Base-by-base conservation (phyloP, 306 rosid genomes). In the Rosa multiflora region DNA sequence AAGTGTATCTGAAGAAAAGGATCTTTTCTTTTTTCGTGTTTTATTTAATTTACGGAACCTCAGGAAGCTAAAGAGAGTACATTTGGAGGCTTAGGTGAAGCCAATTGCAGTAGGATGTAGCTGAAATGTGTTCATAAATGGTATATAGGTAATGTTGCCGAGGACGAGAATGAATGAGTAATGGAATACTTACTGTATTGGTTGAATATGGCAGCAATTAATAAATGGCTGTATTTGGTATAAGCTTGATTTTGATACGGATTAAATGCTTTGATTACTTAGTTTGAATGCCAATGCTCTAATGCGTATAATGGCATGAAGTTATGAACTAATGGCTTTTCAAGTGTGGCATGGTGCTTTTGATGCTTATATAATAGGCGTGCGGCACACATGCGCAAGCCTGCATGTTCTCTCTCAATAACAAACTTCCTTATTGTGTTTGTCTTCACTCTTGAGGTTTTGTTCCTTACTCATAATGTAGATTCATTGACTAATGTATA, bases 1-100 rank as follows among this genome's bases (percentile, higher is more conserved):
- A 58, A 62, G 70, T 68, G 67, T 68, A 56, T 53, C n/a, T 55
- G 74, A 75, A 64, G 81, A 77, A 77, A 78, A 43, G 64, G 76
- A 82, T 7, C 4, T 46, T 67, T 29, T 48, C 2, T 21, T 10
- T 53, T 13, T 15, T 17, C 13, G 21, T 37, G 20, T 43, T 23
- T 43, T 49, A 15, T 66, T 74, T 0, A 70, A 61, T 51, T 52
- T 52, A 6, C 70, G 49, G 49, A 35, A 20, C 37, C 8, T 37
- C 29, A 10, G 67, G 39, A 53, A 43, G 68, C 53, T 12, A 4
- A 4, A 29, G 44, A 61, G 44, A 61, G 56, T 43, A 3, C 43
- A 56, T 8, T 32, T 3, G 23, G 71, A 32, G 67, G 75, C 20
- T 13, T 59, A 47, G 75, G 6, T 10, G 79, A 44, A 75, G 39